Evolutionary conservation across 768 basidiomycete species (phyloP).

Genomic region (Phaeolepiota aurea): DNA sequence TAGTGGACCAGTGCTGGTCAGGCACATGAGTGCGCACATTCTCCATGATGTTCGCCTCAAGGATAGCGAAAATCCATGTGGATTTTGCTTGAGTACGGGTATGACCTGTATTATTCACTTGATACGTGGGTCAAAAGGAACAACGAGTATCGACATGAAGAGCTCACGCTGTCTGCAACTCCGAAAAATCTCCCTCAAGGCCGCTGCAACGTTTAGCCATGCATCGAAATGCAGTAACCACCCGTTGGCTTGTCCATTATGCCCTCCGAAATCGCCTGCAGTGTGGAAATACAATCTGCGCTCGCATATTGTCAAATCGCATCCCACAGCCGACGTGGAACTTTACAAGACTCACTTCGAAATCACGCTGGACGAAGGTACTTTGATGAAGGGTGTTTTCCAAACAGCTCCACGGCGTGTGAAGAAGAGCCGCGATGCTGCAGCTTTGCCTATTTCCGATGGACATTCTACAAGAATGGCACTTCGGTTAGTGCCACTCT

Average conservation of each 20-base stretch:
- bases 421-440: background rate
- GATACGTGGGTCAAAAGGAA: background rate
- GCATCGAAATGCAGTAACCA: conserved; percentile 5
- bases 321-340: conserved; percentile 4
- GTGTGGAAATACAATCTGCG: conserved; percentile 7
- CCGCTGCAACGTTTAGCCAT: background rate
- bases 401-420: background rate
- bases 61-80: conserved; percentile 2
- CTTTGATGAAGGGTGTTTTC: background rate
- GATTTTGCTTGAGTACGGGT: conserved; percentile 6
- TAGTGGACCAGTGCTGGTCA: conserved; percentile 2
- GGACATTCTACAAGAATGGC: background rate
- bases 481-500: background rate
- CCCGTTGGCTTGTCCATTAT: conserved; percentile 3
- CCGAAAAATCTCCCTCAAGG: conserved; percentile 2
- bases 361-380: background rate
- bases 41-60: conserved; percentile 4
- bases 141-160: conserved; percentile 3
- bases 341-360: background rate
- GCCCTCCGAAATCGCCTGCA: background rate
- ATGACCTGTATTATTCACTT: background rate
- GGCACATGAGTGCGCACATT: conserved; percentile 7
- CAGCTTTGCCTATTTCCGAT: background rate
- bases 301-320: conserved; percentile 1
- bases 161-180: conserved; percentile 4